Base-by-base conservation (phyloP, 78 protist species). In the Dictyostelium intermedium region DNA sequence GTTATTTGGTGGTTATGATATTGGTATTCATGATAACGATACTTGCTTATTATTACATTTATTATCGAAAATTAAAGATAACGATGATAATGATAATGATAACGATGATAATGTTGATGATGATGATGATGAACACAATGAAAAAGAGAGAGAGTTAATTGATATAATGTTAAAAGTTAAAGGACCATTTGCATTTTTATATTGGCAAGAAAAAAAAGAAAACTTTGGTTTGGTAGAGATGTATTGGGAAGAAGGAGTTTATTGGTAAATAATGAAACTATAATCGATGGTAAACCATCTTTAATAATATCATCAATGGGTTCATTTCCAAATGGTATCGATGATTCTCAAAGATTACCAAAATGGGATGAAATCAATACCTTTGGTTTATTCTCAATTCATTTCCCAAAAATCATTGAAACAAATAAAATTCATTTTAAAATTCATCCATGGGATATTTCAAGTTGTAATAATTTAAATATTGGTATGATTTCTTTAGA, bases 221-320 rank as follows among this genome's bases (percentile, higher is more conserved):
- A 30, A 41, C 35, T 83, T 76, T 91, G 95, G 95, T 91, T 91
- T 77, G 95, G 95, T 23, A 18, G 95, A 56, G 95, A 91, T 81
- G 91, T 84, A 1, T 61, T 91, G 18, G 95, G 95, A 61, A 32
- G 95, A 45, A 73, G 95, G 61, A 61, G 81, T 53, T 32, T 91
- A 30, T 77, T 91, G 45, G 81, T 91, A 2, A 83, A 91, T 69
- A 72, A n/a, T 2, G 39, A 23, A 11, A 18, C 37, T 10, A 56
- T 56, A 13, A 34, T 35, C 10, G 47, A 79, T 14, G 69, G 30
- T 16, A 47, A 83, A 23, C 37, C 82, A n/a, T 14, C 70, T 69
- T 69, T 91, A 11, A 82, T 91, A 1, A 32, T 91, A 2, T 81
- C 95, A 7, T 91, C 95, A 10, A 91, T 91, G 37, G 95, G 85